phyloP scores from a whole-genome alignment of 192 early-diverging fungal genomes.

The Coemansia sp. region DNA sequence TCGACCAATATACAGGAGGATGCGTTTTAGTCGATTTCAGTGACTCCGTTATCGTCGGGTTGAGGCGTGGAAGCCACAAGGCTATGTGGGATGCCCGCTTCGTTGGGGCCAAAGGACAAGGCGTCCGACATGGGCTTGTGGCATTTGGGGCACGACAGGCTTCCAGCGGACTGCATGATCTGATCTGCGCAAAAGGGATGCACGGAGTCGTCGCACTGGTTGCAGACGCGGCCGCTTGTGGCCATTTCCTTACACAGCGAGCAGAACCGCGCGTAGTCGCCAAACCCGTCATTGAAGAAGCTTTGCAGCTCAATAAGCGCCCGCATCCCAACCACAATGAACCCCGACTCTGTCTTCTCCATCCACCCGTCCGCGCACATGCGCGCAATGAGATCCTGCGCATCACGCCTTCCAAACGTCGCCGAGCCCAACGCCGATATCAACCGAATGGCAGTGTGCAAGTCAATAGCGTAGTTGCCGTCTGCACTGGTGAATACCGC shows the following conservation, averaged over 20 bases:
- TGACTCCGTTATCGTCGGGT: neutral
- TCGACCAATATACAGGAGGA: no score
- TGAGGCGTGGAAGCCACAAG: neutral
- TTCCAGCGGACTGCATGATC: neutral
- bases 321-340: constrained; percentile 21
- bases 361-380: constrained; percentile 33
- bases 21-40: neutral
- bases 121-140: constrained; percentile 15
- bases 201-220: constrained; percentile 16
- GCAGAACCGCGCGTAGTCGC: constrained; percentile 29
- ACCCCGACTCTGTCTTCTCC: neutral
- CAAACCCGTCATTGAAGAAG: constrained; percentile 24
- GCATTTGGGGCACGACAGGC: constrained; percentile 28
- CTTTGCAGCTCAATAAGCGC: constrained; percentile 38
- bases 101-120: constrained; percentile 27
- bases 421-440: neutral
- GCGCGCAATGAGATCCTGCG: constrained; percentile 15
- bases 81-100: neutral
- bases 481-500: constrained; percentile 16
- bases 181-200: constrained; percentile 40
- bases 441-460: constrained; percentile 25
- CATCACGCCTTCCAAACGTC: constrained; percentile 12
- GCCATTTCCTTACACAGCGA: constrained; percentile 41
- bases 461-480: constrained; percentile 32
- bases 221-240: constrained; percentile 27